A percentile compares a stretch with the other conserved stretches of the same genome.
phyloP scores from a whole-genome alignment of 2,329 filamentous ascomycete genomes.

The Talaromyces sp. region DNA sequence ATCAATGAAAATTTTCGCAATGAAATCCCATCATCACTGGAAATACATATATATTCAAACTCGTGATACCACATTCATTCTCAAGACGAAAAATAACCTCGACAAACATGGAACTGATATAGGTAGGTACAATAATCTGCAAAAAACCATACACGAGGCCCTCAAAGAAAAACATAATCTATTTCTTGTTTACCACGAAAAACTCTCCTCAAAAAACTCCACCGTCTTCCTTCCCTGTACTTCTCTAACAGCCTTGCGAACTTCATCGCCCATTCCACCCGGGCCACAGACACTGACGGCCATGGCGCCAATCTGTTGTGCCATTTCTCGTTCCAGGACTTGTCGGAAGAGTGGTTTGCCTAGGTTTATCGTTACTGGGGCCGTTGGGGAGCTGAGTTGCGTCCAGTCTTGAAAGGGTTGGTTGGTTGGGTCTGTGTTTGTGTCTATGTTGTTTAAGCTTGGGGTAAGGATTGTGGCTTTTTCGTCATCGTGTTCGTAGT shows the following conservation, averaged over 20 bases:
- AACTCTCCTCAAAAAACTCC: slow-evolving; percentile 70
- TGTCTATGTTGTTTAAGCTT: background rate
- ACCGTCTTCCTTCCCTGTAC: slow-evolving; percentile 56
- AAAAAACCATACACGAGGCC: background rate
- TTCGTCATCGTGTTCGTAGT: background rate
- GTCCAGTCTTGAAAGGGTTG: slow-evolving; percentile 11
- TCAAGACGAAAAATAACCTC: background rate
- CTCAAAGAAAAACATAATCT: background rate
- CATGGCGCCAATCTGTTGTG: slow-evolving; percentile 74
- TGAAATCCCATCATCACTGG: too few relatives aligned
- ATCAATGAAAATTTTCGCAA: too few relatives aligned
- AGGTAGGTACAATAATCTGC: background rate
- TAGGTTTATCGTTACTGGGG: slow-evolving; percentile 11
- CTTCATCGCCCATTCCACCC: slow-evolving; percentile 65
- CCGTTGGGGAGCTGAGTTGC: slow-evolving; percentile 6
- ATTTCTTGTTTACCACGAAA: slow-evolving; percentile 43
- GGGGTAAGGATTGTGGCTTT: background rate
- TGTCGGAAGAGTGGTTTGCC: slow-evolving; percentile 12
- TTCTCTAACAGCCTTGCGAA: slow-evolving; percentile 57
- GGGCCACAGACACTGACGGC: slow-evolving; percentile 71
- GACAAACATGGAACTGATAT: background rate
- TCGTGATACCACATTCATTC: too few relatives aligned
- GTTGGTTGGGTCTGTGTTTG: background rate
- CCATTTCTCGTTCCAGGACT: slow-evolving; percentile 61
- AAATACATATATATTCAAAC: too few relatives aligned